Conservation (phyloP, 352 stramenopile genomes). For the Phytophthora aleatoria region DNA sequence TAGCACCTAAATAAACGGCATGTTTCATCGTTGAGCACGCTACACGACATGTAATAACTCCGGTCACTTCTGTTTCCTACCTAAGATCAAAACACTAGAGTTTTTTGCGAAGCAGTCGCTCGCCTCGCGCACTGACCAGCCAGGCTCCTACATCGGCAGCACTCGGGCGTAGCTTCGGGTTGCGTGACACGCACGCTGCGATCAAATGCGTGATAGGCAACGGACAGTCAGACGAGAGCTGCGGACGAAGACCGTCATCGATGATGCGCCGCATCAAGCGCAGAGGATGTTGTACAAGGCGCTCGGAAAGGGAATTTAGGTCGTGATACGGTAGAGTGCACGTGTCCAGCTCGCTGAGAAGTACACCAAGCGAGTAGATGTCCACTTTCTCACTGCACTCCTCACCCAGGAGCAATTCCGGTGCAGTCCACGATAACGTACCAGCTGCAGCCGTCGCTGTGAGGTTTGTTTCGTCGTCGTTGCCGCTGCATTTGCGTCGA, state of each 20-base stretch:
- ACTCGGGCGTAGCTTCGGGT: conserved; percentile 53
- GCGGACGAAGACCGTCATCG: conserved; percentile 59
- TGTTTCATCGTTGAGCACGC: conserved; percentile 3
- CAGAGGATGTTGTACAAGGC: conserved; percentile 56
- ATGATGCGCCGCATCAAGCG: conserved; percentile 65
- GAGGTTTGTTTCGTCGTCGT: conserved; percentile 45
- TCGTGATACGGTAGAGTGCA: conserved; percentile 74
- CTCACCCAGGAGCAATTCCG: conserved; percentile 65
- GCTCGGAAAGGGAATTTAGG: conserved; percentile 39
- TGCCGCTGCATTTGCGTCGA: conserved; percentile 52
- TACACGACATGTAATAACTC: not conserved
- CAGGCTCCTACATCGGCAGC: conserved; percentile 52
- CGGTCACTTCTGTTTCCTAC: conserved; percentile 2
- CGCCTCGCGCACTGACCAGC: conserved; percentile 39
- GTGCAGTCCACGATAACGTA: conserved; percentile 70
- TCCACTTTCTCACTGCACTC: conserved; percentile 78
- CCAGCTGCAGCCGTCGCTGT: conserved; percentile 54
- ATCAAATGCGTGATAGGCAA: conserved; percentile 65
- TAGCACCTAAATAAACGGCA: conserved; percentile 11
- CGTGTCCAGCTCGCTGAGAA: conserved; percentile 78
- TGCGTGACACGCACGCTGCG: conserved; percentile 53
- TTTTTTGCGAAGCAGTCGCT: conserved; percentile 46
- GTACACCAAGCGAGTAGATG: conserved; percentile 81
- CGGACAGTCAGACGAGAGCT: conserved; percentile 57
- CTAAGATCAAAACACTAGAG: conserved; percentile 28